Base-by-base conservation (phyloP, 768 basidiomycete genomes). In the Boletus reticulatus region DNA sequence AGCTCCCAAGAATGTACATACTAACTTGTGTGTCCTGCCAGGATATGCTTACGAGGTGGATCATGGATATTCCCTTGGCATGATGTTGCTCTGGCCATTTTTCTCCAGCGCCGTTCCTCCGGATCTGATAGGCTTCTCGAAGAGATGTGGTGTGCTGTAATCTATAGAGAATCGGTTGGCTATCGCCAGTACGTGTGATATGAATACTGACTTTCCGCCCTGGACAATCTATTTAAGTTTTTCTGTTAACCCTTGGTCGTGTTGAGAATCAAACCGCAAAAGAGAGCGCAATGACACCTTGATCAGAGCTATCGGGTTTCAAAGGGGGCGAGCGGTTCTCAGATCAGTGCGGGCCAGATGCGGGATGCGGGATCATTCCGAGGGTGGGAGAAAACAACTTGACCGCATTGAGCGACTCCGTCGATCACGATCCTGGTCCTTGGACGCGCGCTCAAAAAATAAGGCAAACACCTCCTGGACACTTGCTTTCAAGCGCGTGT, bases 21-120 rank as follows among this genome's bases (percentile, higher is more conserved):
- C 46, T 42, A 12, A 55, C 20, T 27, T 34, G 20, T 19, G 29
- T 43, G 42, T 39, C 47, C 29, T 45, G 55, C 37, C 57, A 86
- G 84, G 84, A 86, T 61, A 65, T 86, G 65, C 75, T 87, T 67
- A 78, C 78, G 13, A 76, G 79, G 53, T 87, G 85, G 85, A 76
- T 85, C 42, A 58, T 61, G 50, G 76, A 86, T 65, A 66, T 73
- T 22, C 82, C 84, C n/a, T 70, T 85, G 29, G 65, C 72, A 24
- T 63, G 17, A 50, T 37, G 16, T 16, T 45, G 27, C 9, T 37
- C 1, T 3, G 24, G 37, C 9, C 6, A 7, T 34, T 39, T 22
- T 34, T 32, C n/a, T 13, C 27, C 34, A 14, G 10, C 29, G 48
- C 24, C 39, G 4, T 50, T 56, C 0, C 36, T 46, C 19, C 17